Conservation (phyloP, 768 basidiomycete genomes). For the Saitozyma podzolica region DNA sequence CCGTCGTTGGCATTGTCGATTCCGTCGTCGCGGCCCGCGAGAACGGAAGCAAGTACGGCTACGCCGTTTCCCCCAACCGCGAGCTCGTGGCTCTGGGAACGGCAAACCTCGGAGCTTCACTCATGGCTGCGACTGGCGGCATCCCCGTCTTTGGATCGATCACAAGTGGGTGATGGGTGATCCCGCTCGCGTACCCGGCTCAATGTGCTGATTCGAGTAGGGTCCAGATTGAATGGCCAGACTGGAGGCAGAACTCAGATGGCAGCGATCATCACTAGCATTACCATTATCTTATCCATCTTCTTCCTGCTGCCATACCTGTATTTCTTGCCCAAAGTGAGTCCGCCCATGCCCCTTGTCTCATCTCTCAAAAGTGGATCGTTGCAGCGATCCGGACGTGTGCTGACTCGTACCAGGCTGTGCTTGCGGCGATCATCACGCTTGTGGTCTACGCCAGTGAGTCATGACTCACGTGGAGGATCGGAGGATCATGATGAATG, state of each 20-base stretch:
- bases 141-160: slow-evolving; percentile 92
- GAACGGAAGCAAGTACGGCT: slow-evolving; percentile 77
- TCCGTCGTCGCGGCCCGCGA: slow-evolving; percentile 95
- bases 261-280: slow-evolving; percentile 70
- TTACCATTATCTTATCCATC: slow-evolving; percentile 73
- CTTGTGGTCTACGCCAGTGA: slow-evolving; percentile 74
- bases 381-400: neutral
- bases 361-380: neutral
- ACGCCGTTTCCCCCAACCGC: slow-evolving; percentile 88
- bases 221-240: slow-evolving; percentile 82
- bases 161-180: slow-evolving; percentile 60
- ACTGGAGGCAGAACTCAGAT: slow-evolving; percentile 87
- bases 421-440: slow-evolving; percentile 63
- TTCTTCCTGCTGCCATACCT: slow-evolving; percentile 86
- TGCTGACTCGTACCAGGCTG: slow-evolving; percentile 27
- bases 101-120: slow-evolving; percentile 73
- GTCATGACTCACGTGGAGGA: slow-evolving; percentile 1
- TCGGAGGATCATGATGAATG: neutral
- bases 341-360: slow-evolving; percentile 42
- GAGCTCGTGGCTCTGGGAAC: slow-evolving; percentile 91
- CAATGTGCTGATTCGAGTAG: slow-evolving; percentile 9
- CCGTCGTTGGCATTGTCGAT: slow-evolving; percentile 88
- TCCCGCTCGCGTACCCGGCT: neutral
- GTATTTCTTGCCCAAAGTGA: slow-evolving; percentile 82
- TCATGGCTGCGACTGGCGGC: slow-evolving; percentile 71